A percentile compares a stretch with the other conserved stretches of the same genome.
Conservation (phyloP, 306 rosid species). For the Quercus berberidifolia region DNA sequence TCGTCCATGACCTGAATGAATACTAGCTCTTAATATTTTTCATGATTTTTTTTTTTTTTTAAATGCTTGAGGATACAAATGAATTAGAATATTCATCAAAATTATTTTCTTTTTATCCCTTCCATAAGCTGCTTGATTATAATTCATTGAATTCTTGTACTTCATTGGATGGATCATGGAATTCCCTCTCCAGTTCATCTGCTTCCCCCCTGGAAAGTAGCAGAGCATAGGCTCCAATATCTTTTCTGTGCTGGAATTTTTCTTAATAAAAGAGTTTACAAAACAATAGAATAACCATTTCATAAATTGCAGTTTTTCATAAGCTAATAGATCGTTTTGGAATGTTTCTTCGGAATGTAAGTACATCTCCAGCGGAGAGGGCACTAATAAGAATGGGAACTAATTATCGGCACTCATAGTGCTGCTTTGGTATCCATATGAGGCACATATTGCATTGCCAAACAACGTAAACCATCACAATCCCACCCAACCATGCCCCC, state of each 20-base stretch:
- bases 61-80: no score
- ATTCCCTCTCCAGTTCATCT: not conserved
- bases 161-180: no score
- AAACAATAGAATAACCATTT: constrained; percentile 16
- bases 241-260: constrained; percentile 1
- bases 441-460: constrained; percentile 23
- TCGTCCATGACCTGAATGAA: no score
- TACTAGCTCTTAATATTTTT: no score
- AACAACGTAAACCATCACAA: constrained; percentile 16
- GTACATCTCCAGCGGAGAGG: constrained; percentile 26
- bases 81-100: no score
- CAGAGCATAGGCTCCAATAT: not conserved
- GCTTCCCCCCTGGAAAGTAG: not conserved
- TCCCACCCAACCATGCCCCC: constrained; percentile 32
- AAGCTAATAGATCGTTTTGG: constrained; percentile 9
- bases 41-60: no score
- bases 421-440: constrained; percentile 17
- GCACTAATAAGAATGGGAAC: constrained; percentile 29
- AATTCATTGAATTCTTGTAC: no score
- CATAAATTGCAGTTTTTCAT: constrained; percentile 18
- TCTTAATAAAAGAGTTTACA: constrained; percentile 16
- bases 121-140: no score
- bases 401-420: constrained; percentile 28
- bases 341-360: constrained; percentile 18
- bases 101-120: no score